Evolutionary conservation across 1,139 yeast species (phyloP).

Genomic region (Suhomyces kunorum): DNA sequence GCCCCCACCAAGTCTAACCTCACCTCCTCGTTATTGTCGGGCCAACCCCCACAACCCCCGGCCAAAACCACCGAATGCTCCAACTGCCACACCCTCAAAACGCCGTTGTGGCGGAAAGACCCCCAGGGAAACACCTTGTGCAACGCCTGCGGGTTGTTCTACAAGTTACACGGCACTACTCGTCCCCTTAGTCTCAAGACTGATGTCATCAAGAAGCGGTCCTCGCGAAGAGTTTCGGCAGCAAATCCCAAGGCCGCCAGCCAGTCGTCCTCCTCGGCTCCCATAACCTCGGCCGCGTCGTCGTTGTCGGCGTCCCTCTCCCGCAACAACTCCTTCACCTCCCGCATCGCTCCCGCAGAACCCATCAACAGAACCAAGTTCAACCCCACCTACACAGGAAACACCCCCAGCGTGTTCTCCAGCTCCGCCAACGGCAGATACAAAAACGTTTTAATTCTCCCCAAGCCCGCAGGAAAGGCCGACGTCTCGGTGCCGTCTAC

Average conservation of each 20-base stretch:
- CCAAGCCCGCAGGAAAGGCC: constrained; percentile 33
- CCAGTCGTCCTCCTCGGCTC: constrained; percentile 6
- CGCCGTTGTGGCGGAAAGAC: constrained; percentile 62
- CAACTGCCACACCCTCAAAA: constrained; percentile 57
- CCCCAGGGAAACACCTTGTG: constrained; percentile 58
- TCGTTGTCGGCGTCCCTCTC: constrained; percentile 7
- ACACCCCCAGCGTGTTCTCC: constrained; percentile 14
- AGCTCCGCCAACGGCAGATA: constrained; percentile 22
- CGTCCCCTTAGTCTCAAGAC: constrained; percentile 57
- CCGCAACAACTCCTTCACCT: constrained; percentile 11
- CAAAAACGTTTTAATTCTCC: constrained; percentile 46
- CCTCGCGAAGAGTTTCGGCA: constrained; percentile 35
- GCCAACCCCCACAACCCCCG: constrained; percentile 1
- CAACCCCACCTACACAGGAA: constrained; percentile 15
- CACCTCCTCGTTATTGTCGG: constrained; percentile 29
- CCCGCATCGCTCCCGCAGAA: constrained; percentile 12
- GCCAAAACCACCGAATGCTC: constrained; percentile 37
- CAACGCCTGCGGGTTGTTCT: constrained; percentile 61
- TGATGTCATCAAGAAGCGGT: constrained; percentile 58
- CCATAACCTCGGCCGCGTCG: constrained; percentile 6
- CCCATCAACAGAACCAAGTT: constrained; percentile 14
- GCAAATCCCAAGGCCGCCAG: constrained; percentile 10
- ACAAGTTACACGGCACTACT: constrained; percentile 59
- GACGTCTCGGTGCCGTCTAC: constrained; percentile 17
- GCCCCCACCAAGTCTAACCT: constrained; percentile 32